Conservation (phyloP, 2,329 filamentous ascomycete genomes). For the Moelleriella libera region DNA sequence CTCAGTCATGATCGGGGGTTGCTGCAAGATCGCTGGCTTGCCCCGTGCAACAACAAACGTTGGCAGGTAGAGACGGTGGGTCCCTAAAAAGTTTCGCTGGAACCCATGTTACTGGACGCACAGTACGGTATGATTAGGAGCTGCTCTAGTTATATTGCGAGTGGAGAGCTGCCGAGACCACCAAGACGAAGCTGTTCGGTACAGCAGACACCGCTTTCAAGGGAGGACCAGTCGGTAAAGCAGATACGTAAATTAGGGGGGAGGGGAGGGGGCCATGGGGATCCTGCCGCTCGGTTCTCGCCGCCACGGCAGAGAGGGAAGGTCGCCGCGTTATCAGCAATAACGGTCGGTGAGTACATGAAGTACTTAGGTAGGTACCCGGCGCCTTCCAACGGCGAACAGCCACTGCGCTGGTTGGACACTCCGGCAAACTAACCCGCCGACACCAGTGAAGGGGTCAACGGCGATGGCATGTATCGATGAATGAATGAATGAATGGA, state of each 20-base stretch:
- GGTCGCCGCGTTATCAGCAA: too few species aligned
- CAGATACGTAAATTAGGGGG: background rate
- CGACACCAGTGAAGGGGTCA: too few species aligned
- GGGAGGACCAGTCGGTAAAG: background rate
- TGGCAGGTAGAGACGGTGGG: background rate
- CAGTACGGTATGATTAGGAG: background rate
- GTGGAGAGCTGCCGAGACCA: conserved; percentile 1
- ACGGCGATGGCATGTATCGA: too few species aligned
- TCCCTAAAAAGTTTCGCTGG: background rate
- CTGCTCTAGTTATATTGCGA: background rate
- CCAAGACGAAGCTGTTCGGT: background rate
- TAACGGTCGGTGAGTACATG: too few species aligned
- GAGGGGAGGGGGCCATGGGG: background rate
- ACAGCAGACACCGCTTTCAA: background rate
- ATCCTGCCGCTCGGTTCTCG: too few species aligned
- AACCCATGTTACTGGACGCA: background rate
- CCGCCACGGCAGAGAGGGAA: too few species aligned
- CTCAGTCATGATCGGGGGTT: background rate
- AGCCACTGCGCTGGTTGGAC: too few species aligned
- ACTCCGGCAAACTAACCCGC: too few species aligned
- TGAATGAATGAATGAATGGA: too few species aligned
- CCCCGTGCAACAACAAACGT: background rate
- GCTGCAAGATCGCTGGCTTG: background rate
- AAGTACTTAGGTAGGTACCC: too few species aligned
- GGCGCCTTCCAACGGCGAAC: too few species aligned